Base-by-base conservation (phyloP, 1,284 basidiomycete species). In the Ceratobasidium sp. region DNA sequence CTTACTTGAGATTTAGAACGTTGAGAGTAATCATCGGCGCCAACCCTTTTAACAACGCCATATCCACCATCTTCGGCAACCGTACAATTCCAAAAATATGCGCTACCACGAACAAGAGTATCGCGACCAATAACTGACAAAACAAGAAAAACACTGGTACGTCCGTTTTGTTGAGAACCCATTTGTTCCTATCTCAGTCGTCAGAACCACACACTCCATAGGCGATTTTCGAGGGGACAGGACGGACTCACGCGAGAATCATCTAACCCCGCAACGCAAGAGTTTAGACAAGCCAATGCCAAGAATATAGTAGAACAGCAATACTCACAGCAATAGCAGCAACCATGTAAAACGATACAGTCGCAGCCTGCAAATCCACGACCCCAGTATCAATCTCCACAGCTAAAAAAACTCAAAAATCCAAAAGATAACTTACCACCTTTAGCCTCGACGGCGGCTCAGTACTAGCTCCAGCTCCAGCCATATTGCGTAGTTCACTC, bases 91-190 rank as follows among this genome's bases (percentile, higher is more conserved):
- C 90, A 61, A 91, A 81, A 28, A 89, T 82, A 81, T 95, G 91
- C 10, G 90, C 91, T 9, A 87, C 81, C 28, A 92, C 85, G 85
- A 96, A 94, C 18, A 96, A 89, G 5, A 92, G 33, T 55, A 94
- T 91, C 13, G 95, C 95, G 70, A 96, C 94, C 76, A 90, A 79
- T 20, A 96, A 89, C 83, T 97, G 95, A 2, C 89, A 87, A 85
- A 93, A 91, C n/a, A 97, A 87, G 88, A 97, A 96, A 86, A 96
- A 97, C 1, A 96, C 87, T 0, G 95, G 95, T 2, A 90, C 89
- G 13, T 87, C 84, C 6, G 93, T 94, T 18, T 84, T 85, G 83
- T 91, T 91, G 15, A 94, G 86, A 12, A 94, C 93, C 92, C 92
- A 94, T 92, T 94, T 94, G 83, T 95, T 94, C 33, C 93, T 94